Percentiles rank a stretch among this genome's conserved stretches.
Evolutionary conservation across 2,329 filamentous ascomycete genomes (phyloP).

Genomic region (Fusarium penzigii): DNA sequence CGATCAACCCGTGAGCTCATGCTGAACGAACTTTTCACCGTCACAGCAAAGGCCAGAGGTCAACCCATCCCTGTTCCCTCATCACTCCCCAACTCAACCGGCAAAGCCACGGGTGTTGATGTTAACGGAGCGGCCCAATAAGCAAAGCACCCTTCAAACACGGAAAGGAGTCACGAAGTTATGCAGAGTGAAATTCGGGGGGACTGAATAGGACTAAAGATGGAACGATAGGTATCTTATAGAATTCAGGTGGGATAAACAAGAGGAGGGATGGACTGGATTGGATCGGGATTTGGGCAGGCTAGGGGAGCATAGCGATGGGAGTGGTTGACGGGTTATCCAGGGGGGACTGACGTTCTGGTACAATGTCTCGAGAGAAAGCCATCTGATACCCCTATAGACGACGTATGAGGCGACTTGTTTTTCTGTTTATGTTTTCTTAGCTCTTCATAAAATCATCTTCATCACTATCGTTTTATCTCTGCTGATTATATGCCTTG

Average conservation of each 20-base stretch:
- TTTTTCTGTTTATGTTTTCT: slow-evolving; percentile 15
- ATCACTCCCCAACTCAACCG: slow-evolving; percentile 23
- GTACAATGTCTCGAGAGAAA: slow-evolving; percentile 26
- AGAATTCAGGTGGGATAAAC: not conserved
- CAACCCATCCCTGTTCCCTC: slow-evolving; percentile 35
- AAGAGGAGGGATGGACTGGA: not conserved
- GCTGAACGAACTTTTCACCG: slow-evolving; percentile 63
- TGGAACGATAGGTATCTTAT: not conserved
- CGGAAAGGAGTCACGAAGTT: not conserved
- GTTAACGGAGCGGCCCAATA: slow-evolving; percentile 46
- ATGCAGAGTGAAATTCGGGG: not conserved
- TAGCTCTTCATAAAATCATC: not conserved
- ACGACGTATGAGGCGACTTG: slow-evolving; percentile 32
- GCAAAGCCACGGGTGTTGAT: slow-evolving; percentile 34
- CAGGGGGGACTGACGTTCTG: not conserved
- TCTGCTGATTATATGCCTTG: slow-evolving; percentile 3
- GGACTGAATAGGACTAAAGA: not conserved
- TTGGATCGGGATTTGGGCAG: too few relatives aligned
- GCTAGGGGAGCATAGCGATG: not conserved
- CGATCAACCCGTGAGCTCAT: slow-evolving; percentile 71
- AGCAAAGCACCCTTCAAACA: not conserved
- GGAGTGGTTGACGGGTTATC: not conserved
- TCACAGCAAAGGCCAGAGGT: slow-evolving; percentile 55
- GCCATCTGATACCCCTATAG: slow-evolving; percentile 36
- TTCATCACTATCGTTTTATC: not conserved